Conservation (phyloP, 2,329 filamentous ascomycete species). For the Trichoderma harzianum region DNA sequence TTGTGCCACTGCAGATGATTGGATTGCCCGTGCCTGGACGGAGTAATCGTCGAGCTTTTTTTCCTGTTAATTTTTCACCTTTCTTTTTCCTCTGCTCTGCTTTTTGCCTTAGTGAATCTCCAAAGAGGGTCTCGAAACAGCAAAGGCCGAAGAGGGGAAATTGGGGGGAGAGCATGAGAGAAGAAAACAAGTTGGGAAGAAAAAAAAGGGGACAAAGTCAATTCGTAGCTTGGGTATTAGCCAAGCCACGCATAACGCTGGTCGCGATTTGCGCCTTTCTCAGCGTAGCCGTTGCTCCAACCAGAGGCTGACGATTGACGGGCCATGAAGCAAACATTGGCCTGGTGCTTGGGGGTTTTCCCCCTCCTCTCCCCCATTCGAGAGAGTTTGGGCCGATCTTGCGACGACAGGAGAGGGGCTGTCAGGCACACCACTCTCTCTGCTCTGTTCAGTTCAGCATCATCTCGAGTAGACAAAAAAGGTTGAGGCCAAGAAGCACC, state of each 20-base stretch:
- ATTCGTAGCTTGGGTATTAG: not conserved
- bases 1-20: constrained; percentile 14
- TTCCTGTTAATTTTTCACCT: not conserved
- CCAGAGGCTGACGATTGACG: not conserved
- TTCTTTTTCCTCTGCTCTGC: not conserved
- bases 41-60: not conserved
- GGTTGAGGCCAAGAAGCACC: not conserved
- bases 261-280: constrained; percentile 14
- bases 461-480: not conserved
- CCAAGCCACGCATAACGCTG: constrained; percentile 12
- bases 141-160: constrained; percentile 6
- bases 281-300: not conserved
- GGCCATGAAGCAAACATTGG: constrained; percentile 5
- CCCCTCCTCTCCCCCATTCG: not conserved
- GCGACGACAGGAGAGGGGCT: constrained; percentile 11
- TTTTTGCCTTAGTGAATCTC: not conserved
- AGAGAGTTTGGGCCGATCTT: constrained; percentile 15
- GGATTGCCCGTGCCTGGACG: constrained; percentile 6
- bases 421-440: constrained; percentile 6
- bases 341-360: not conserved
- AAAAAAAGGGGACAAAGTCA: not conserved
- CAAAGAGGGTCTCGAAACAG: constrained; percentile 6
- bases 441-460: not conserved
- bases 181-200: not conserved
- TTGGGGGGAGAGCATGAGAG: not conserved